Percentiles rank a stretch among this genome's conserved stretches.
phyloP scores from a whole-genome alignment of 1,139 yeast genomes.

The Saccharomyces hybrid region DNA sequence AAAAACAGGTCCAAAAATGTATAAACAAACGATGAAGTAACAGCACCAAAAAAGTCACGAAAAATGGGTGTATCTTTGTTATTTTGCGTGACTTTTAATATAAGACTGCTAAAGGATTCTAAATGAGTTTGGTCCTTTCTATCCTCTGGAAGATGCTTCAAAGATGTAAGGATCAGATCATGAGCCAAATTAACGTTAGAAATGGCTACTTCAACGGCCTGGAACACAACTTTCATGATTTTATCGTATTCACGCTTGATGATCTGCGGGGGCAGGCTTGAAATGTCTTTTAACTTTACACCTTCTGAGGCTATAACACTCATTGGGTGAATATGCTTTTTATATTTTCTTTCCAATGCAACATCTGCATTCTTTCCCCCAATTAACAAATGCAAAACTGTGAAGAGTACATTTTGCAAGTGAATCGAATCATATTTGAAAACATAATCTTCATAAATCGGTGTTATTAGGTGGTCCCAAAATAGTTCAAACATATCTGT shows the following conservation, averaged over 20 bases:
- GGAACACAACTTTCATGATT: background rate
- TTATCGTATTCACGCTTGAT: background rate
- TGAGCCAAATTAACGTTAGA: background rate
- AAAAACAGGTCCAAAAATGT: background rate
- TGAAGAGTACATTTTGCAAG: constrained; percentile 5
- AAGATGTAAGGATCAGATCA: background rate
- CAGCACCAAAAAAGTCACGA: background rate
- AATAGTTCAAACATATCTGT: constrained; percentile 6
- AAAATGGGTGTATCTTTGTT: constrained; percentile 2
- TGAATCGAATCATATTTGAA: constrained; percentile 5
- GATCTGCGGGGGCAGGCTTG: constrained; percentile 7
- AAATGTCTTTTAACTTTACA: constrained; percentile 11
- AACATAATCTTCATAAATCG: constrained; percentile 7
- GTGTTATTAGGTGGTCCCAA: constrained; percentile 14
- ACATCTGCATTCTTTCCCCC: constrained; percentile 4
- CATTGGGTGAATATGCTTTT: constrained; percentile 11
- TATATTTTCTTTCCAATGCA: background rate
- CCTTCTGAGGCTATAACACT: constrained; percentile 20
- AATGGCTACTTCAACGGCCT: background rate
- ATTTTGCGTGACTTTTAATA: constrained; percentile 6
- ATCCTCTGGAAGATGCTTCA: background rate
- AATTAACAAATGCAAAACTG: constrained; percentile 6
- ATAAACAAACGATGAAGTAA: background rate
- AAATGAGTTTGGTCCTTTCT: background rate
- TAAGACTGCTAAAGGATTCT: constrained; percentile 4